These are phyloP conservation scores for Rhizopogon rudus DNA, from an alignment of 768 basidiomycete genomes.

Conservation along the genomic window DNA sequence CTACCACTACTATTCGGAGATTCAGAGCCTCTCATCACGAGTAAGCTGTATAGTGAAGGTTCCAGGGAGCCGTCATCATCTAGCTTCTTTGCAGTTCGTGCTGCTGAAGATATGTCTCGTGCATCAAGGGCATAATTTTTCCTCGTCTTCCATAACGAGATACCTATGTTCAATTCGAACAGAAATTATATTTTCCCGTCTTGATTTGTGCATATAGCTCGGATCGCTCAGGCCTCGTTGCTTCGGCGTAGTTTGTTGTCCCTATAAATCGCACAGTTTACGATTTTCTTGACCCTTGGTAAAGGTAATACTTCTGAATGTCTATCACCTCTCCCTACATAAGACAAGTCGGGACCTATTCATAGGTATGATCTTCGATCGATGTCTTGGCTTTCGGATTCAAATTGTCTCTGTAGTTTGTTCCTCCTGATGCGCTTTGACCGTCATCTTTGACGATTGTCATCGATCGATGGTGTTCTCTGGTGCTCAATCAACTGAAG, in stretches of 20 bases:
- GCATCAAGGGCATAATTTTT: neutral
- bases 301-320: constrained; percentile 2
- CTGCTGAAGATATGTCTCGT: neutral
- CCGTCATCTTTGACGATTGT: neutral
- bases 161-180: neutral
- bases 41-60: too few relatives aligned
- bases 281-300: constrained; percentile 11
- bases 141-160: neutral
- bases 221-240: constrained; percentile 8
- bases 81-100: neutral
- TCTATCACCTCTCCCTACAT: constrained; percentile 5
- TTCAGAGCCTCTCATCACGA: too few relatives aligned
- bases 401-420: neutral
- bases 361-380: constrained; percentile 20
- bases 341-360: constrained; percentile 8
- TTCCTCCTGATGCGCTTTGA: neutral
- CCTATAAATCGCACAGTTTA: constrained; percentile 10
- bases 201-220: constrained; percentile 4
- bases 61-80: neutral
- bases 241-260: constrained; percentile 1
- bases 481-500: neutral
- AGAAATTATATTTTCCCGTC: neutral
- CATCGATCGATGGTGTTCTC: neutral
- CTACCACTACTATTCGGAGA: too few relatives aligned
- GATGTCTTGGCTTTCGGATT: constrained; percentile 12